Percentiles rank a stretch among this genome's conserved stretches.
Conservation (phyloP, 371 early-diverging fungal species). For the Mortierella sp. region DNA sequence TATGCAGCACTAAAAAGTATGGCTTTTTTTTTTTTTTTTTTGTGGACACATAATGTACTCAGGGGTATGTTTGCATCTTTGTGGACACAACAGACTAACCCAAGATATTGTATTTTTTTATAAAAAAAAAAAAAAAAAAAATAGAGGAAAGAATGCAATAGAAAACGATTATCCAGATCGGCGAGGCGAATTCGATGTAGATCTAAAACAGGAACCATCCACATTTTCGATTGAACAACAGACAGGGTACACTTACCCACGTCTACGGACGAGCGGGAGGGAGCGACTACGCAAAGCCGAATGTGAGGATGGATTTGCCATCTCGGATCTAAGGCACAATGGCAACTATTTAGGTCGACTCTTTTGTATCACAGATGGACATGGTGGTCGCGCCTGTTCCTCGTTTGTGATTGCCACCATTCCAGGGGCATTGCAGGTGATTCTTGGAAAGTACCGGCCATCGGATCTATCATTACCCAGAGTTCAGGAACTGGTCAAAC, state of each 20-base stretch:
- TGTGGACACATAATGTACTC: neutral
- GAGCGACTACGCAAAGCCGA: slow-evolving; percentile 61
- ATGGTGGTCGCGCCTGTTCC: slow-evolving; percentile 68
- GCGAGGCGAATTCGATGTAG: slow-evolving; percentile 18
- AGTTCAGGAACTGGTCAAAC: slow-evolving; percentile 53
- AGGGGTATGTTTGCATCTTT: too few relatives aligned
- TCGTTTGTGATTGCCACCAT: slow-evolving; percentile 61
- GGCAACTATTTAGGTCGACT: slow-evolving; percentile 54
- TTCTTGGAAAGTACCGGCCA: slow-evolving; percentile 54
- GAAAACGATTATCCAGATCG: slow-evolving; percentile 9
- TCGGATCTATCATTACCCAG: slow-evolving; percentile 35
- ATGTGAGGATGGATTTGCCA: slow-evolving; percentile 66
- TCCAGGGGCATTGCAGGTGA: slow-evolving; percentile 54
- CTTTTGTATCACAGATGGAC: slow-evolving; percentile 67
- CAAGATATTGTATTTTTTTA: neutral
- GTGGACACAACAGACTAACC: too few relatives aligned
- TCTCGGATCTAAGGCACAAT: slow-evolving; percentile 54
- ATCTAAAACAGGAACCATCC: slow-evolving; percentile 14
- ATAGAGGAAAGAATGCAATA: slow-evolving; percentile 1
- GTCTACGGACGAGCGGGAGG: slow-evolving; percentile 61
- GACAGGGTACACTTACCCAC: slow-evolving; percentile 68
- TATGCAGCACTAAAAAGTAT: slow-evolving; percentile 6
- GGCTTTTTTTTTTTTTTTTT: neutral
- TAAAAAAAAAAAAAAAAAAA: too few relatives aligned
- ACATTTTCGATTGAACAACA: slow-evolving; percentile 64